Evolutionary conservation across 441 rosid species (phyloP), one percentile per base, ranked within the genome.

Genomic region (Arabidopsis lyrata): DNA sequence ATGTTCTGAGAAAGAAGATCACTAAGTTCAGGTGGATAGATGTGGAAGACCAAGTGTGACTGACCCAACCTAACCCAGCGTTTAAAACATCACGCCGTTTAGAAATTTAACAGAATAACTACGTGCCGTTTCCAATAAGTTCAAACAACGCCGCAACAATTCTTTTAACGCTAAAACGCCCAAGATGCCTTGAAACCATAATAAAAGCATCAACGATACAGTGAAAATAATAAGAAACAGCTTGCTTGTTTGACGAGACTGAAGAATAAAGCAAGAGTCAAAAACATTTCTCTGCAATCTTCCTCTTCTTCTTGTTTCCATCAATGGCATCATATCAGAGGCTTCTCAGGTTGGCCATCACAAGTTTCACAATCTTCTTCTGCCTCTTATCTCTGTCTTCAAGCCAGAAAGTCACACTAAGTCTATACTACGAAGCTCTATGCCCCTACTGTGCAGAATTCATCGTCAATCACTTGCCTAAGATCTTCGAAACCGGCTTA

Each of bases 361-460:
- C 59, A 6, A 60, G 20, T 55, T 55, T 64, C 27, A 66, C 59
- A 6, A 60, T 54, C 34, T 24, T 77, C 12, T 38, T 78, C 27
- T 61, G 47, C 41, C 18, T 68, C 12, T 20, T 57, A 14, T 68
- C 81, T 48, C 47, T 63, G 36, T 80, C 81, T 56, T 47, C 54
- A 16, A 6, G 77, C 58, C 82, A 83, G 34, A 81, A 73, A 24
- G 90, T 88, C 4, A 77, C 82, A 0, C 39, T 91, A 29, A 84
- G 87, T 72, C 45, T 91, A 20, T 89, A 91, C 85, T 88, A 90
- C 34, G 95, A 89, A 78, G 75, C 90, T 60, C 80, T 91, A 7
- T 89, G 95, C 38, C 97, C 95, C 0, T 88, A 77, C 53, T 89
- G 90, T 53, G 87, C 88, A 32, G 84, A 88, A 55, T 91, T 91